A percentile compares a stretch with the other conserved stretches of the same genome.
These are phyloP conservation scores for Salix purpurea DNA, from an alignment of 345 rosid genomes.

Conservation along the genomic window DNA sequence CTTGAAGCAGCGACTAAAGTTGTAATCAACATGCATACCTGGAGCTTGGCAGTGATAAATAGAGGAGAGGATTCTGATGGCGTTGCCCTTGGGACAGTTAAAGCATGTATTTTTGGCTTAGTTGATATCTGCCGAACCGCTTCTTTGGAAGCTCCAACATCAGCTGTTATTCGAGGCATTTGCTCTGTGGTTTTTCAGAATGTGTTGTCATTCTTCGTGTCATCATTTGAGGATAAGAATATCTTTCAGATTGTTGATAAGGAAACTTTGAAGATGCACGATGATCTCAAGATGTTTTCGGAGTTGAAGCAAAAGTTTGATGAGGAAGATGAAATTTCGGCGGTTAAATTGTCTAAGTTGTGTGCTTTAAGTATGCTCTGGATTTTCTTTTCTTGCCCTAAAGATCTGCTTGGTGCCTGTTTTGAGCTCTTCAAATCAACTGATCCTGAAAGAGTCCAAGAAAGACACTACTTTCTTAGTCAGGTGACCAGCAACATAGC, in stretches of 20 bases:
- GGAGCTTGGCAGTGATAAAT: conserved; percentile 44
- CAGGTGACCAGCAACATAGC: conserved; percentile 49
- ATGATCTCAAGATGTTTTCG: conserved; percentile 41
- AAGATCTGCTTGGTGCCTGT: conserved; percentile 61
- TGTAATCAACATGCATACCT: conserved; percentile 57
- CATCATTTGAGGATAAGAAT: conserved; percentile 49
- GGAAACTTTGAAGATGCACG: conserved; percentile 48
- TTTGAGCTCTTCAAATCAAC: conserved; percentile 63
- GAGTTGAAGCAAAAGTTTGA: conserved; percentile 57
- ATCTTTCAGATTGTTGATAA: conserved; percentile 55
- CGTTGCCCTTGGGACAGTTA: conserved; percentile 72
- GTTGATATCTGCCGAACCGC: conserved; percentile 71
- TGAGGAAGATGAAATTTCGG: conserved; percentile 46
- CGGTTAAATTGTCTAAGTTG: conserved; percentile 56
- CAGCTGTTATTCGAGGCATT: conserved; percentile 52
- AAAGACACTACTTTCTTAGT: conserved; percentile 56
- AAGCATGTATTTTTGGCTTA: conserved; percentile 77
- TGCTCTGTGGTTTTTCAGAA: conserved; percentile 63
- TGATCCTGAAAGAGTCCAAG: conserved; percentile 47
- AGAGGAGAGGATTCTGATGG: conserved; percentile 68
- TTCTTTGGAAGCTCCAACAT: conserved; percentile 44
- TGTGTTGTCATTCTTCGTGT: conserved; percentile 61
- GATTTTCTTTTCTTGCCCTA: conserved; percentile 64
- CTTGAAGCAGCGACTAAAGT: conserved; percentile 69
- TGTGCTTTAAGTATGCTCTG: conserved; percentile 52